Evolutionary conservation across 2,329 filamentous ascomycete species (phyloP), one percentile per base, ranked within the genome.

Genomic region (Ilyonectria robusta): DNA sequence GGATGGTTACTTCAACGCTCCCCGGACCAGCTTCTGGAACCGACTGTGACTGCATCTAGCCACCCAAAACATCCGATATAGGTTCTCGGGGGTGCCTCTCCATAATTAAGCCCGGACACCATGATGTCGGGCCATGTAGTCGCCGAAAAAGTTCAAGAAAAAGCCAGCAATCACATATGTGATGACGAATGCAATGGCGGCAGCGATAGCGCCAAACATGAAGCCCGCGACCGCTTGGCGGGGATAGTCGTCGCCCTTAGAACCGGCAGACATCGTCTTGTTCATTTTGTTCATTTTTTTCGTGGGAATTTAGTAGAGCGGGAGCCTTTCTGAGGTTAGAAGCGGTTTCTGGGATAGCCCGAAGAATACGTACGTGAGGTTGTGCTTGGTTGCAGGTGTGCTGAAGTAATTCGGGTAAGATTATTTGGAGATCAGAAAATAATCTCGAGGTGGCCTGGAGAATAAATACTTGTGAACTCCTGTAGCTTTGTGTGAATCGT

Each of bases 151-250:
- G n/a, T 50, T 48, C 35, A 53, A 8, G 13, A 46, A 26, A 29
- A 62, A 53, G 4, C 47, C 15, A 2, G 42, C 21, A 9, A 53
- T 17, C 1, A 17, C 13, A 33, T 58, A 66, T 1, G 47, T 62
- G 17, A 66, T n/a, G 19, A 44, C 19, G 33, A 62, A 66, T 1
- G 37, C 9, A 26, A 51, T n/a, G 1, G 33, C 5, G 6, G 42
- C 63, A 15, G 31, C 23, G 6, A 62, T 19, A 19, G 26, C 47
- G n/a, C 63, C 63, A n/a, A 61, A 57, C 6, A 62, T 21, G 10
- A 62, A 47, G 17, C 63, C 63, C 2, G 47, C 10, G 15, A 15
- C 19, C 8, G 62, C 57, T 23, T 51, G 44, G 4, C 44, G 44
- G 42, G 23, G 6, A 8, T 50, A 50, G 23, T 21, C 6, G 3